These are phyloP conservation scores for Pelargonium exstipulatum DNA, from an alignment of 441 rosid species.

Conservation along the genomic window DNA sequence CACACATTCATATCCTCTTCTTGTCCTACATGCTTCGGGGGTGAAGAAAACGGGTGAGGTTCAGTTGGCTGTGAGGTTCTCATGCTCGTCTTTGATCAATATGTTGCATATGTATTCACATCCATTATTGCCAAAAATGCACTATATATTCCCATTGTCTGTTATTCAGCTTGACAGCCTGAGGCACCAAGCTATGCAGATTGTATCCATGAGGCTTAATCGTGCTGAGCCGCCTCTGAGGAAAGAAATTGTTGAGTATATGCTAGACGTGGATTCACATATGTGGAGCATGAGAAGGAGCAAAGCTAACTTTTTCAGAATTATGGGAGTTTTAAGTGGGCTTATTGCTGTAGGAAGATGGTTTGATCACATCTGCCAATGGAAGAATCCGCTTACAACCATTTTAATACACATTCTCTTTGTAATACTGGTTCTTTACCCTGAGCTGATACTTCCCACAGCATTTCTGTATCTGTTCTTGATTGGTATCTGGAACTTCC, in stretches of 20 bases:
- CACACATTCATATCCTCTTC: conserved; percentile 82
- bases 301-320: conserved; percentile 78
- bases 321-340: conserved; percentile 63
- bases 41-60: conserved; percentile 84
- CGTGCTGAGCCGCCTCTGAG: conserved; percentile 83
- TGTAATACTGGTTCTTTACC: conserved; percentile 62
- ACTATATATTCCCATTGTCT: conserved; percentile 72
- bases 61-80: conserved; percentile 73
- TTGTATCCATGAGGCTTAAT: conserved; percentile 67
- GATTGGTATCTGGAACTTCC: conserved; percentile 70
- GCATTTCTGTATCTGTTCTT: conserved; percentile 68
- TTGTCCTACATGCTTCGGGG: conserved; percentile 63
- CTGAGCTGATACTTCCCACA: conserved; percentile 70
- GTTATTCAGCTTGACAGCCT: conserved; percentile 73
- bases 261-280: conserved; percentile 82
- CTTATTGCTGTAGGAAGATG: conserved; percentile 54
- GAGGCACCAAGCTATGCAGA: conserved; percentile 88
- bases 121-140: conserved; percentile 84
- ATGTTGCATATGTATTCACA: conserved; percentile 76
- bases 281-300: conserved; percentile 95
- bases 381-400: conserved; percentile 74
- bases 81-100: conserved; percentile 56
- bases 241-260: conserved; percentile 83
- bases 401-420: conserved; percentile 60
- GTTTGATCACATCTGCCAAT: conserved; percentile 67